Base-by-base conservation (phyloP, 495 filamentous ascomycete genomes). In the Aspergillus sclerotiicarbonarius region DNA sequence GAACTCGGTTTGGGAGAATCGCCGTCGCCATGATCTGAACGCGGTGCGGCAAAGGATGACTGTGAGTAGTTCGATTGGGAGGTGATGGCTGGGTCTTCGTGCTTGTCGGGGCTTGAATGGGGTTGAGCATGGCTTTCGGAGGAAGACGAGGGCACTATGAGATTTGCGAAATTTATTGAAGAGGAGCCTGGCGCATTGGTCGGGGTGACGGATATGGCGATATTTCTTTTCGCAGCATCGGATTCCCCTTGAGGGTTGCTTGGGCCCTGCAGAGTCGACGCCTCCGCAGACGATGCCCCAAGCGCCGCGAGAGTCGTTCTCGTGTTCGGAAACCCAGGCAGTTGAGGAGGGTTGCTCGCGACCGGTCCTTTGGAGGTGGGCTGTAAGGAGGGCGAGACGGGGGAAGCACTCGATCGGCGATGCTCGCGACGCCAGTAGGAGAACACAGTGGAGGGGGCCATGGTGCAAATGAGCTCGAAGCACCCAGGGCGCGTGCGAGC, bases 401-500 rank as follows among this genome's bases (percentile, higher is more conserved):
- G 73, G 18, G 69, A 67, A 47, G 72, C 70, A 61, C 64, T 72
- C 32, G 70, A 73, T 54, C 74, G 74, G 61, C 75, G 75, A 57
- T 75, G 74, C 44, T 78, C 75, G 61, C 75, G 74, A 50, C 76
- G 75, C 76, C 71, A 78, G 57, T 79, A 79, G n/a, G 76, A 77
- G 56, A 79, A 79, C 46, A 77, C 76, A 31, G 76, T 71, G 18
- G 75, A 78, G 4, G 75, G 69, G 2, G 73, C 67, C 76, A 79
- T 79, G 59, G 33, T 69, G 48, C 53, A 33, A 44, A 41, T 58
- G 58, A 37, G 46, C 56, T 43, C 48, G 52, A 58, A 21, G 29
- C 52, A 64, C 62, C 47, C 41, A 25, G 53, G 48, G 59, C 52
- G 47, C 25, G n/a, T 50, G 25, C 21, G 47, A 13, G 19, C 10